Evolutionary conservation across 495 filamentous ascomycete genomes (phyloP).

Genomic region (Penicillium canescens): DNA sequence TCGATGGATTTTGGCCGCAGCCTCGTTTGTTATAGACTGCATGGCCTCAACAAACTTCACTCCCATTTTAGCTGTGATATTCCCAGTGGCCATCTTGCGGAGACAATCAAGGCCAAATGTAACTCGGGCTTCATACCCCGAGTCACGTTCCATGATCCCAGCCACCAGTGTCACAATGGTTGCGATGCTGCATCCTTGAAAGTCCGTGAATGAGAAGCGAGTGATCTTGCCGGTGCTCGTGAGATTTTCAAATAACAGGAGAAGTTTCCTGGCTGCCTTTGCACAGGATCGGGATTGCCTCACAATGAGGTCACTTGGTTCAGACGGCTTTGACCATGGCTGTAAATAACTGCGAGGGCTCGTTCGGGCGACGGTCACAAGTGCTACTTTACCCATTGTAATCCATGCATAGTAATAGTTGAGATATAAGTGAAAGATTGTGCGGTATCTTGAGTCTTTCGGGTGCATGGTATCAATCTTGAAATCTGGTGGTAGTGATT

Average conservation of each 20-base stretch:
- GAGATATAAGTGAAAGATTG: conserved; percentile 24
- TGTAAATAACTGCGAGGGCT: conserved; percentile 3
- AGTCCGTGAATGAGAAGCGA: conserved; percentile 33
- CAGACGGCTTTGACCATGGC: neutral
- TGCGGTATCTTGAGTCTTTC: conserved; percentile 14
- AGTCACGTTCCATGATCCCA: conserved; percentile 26
- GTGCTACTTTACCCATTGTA: conserved; percentile 20
- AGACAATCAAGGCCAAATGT: conserved; percentile 22
- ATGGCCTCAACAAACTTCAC: conserved; percentile 28
- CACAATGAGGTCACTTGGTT: neutral
- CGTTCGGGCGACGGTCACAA: conserved; percentile 17
- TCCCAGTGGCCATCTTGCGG: conserved; percentile 24
- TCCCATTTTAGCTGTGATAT: conserved; percentile 22
- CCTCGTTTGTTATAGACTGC: conserved; percentile 25
- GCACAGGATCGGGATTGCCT: conserved; percentile 13
- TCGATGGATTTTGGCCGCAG: conserved; percentile 10
- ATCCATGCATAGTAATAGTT: conserved; percentile 30
- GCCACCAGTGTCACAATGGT: conserved; percentile 27
- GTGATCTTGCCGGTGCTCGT: conserved; percentile 13
- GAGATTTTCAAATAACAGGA: conserved; percentile 21
- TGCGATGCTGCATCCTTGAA: conserved; percentile 33
- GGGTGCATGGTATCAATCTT: conserved; percentile 19
- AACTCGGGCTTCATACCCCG: conserved; percentile 19
- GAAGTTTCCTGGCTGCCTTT: conserved; percentile 20
- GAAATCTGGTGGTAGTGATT: conserved; percentile 16